These are phyloP conservation scores for Crithidia mellificae DNA, from an alignment of 208 protist genomes.

Conservation along the genomic window DNA sequence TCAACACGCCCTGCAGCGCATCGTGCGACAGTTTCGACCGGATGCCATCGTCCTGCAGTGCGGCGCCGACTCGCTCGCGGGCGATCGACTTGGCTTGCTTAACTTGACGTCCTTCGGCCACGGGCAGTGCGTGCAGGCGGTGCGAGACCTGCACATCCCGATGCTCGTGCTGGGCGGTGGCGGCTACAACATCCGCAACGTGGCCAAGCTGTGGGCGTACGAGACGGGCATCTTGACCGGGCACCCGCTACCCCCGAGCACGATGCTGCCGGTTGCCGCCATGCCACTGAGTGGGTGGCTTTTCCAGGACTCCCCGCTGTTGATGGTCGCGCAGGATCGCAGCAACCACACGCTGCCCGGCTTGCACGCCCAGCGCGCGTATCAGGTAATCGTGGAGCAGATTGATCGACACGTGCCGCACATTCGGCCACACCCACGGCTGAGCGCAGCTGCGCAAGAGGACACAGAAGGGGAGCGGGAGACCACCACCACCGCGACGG, in stretches of 20 bases:
- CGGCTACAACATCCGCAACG: slow-evolving; percentile 99
- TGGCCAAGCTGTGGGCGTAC: slow-evolving; percentile 98
- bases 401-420: slow-evolving; percentile 72
- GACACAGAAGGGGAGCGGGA: not conserved
- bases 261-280: slow-evolving; percentile 54
- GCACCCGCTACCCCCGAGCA: slow-evolving; percentile 63
- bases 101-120: slow-evolving; percentile 94
- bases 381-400: slow-evolving; percentile 65
- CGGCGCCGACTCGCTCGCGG: slow-evolving; percentile 98
- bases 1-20: slow-evolving; percentile 60
- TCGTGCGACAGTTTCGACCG: slow-evolving; percentile 75
- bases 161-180: slow-evolving; percentile 98
- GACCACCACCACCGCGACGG: no score
- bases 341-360: slow-evolving; percentile 66
- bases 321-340: slow-evolving; percentile 78
- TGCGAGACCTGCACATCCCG: slow-evolving; percentile 95
- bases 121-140: slow-evolving; percentile 94
- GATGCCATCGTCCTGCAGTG: slow-evolving; percentile 98
- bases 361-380: slow-evolving; percentile 68
- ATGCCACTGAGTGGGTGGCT: slow-evolving; percentile 86
- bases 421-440: slow-evolving; percentile 45
- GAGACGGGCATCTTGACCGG: slow-evolving; percentile 87
- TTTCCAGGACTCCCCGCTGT: slow-evolving; percentile 73
- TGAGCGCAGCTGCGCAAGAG: not conserved
- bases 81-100: slow-evolving; percentile 95